A percentile compares a stretch with the other conserved stretches of the same genome.
These are phyloP conservation scores for Pseudogymnoascus verrucosus DNA, from an alignment of 2,329 filamentous ascomycete genomes.

Conservation along the genomic window DNA sequence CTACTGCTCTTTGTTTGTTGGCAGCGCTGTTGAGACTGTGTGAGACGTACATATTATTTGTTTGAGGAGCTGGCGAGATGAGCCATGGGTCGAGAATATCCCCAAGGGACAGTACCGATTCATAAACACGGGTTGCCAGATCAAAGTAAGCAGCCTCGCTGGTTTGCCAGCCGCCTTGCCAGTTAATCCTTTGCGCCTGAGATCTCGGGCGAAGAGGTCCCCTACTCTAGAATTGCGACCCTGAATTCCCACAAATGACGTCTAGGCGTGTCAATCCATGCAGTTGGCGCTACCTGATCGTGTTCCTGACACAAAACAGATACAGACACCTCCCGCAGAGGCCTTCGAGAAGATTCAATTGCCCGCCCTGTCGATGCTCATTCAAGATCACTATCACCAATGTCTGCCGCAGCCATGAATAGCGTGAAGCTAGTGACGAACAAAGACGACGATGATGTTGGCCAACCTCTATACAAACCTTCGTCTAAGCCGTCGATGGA, in stretches of 20 bases:
- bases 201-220: slow-evolving; percentile 1
- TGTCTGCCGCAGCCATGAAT: slow-evolving; percentile 25
- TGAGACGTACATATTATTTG: slow-evolving; percentile 6
- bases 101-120: slow-evolving; percentile 4
- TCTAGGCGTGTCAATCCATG: slow-evolving; percentile 1
- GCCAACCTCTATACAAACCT: not conserved
- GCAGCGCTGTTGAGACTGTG: slow-evolving; percentile 3
- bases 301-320: not conserved
- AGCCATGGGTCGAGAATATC: slow-evolving; percentile 5
- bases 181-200: not conserved
- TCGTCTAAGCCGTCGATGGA: not conserved
- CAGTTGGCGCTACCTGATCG: not conserved
- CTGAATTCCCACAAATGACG: slow-evolving; percentile 7
- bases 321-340: not conserved
- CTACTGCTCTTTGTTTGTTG: not conserved
- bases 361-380: slow-evolving; percentile 15
- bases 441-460: not conserved
- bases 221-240: slow-evolving; percentile 5
- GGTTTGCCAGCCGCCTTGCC: not conserved
- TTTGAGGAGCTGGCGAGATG: not conserved
- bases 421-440: slow-evolving; percentile 11
- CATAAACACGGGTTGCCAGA: slow-evolving; percentile 5
- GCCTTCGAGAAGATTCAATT: not conserved
- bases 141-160: not conserved
- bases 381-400: slow-evolving; percentile 21